A percentile compares a stretch with the other conserved stretches of the same genome.
Conservation (phyloP, 805 yeast species). For the Candida namnaoensis region DNA sequence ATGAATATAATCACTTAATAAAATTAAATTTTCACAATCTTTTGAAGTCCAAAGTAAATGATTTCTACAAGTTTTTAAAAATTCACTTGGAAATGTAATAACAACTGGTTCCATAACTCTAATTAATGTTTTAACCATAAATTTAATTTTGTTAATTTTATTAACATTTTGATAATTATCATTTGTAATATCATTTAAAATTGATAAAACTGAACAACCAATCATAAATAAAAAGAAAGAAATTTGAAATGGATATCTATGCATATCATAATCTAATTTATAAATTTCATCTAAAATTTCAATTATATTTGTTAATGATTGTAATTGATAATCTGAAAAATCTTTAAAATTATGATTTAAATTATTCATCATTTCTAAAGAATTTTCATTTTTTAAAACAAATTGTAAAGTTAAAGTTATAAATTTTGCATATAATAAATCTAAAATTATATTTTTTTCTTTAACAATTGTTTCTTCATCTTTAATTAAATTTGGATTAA, state of each 20-base stretch:
- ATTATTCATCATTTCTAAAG: conserved; percentile 7
- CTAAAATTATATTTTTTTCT: neutral
- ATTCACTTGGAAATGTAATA: conserved; percentile 19
- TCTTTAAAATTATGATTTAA: conserved; percentile 10
- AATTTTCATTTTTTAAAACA: conserved; percentile 8
- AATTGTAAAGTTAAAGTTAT: conserved; percentile 10
- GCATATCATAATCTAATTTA: conserved; percentile 10
- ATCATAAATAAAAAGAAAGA: conserved; percentile 14
- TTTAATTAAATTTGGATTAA: too few species aligned
- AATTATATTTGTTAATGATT: conserved; percentile 8
- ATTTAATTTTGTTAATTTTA: conserved; percentile 14
- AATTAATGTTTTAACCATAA: conserved; percentile 13
- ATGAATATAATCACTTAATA: conserved; percentile 10
- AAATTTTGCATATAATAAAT: conserved; percentile 14
- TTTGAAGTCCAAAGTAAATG: conserved; percentile 12
- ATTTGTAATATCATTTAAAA: conserved; percentile 11
- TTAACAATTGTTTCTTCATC: too few species aligned
- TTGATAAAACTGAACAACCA: conserved; percentile 13
- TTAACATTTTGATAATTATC: conserved; percentile 7
- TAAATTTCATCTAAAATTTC: conserved; percentile 9
- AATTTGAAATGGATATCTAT: conserved; percentile 12
- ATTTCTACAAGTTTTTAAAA: conserved; percentile 16
- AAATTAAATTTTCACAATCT: conserved; percentile 16
- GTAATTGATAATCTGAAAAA: conserved; percentile 7
- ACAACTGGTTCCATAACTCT: conserved; percentile 17